Percentiles rank a stretch among this genome's conserved stretches.
These are phyloP conservation scores for Hyparrhenia diplandra DNA, from an alignment of 176 grass and related monocot species.

Conservation along the genomic window DNA sequence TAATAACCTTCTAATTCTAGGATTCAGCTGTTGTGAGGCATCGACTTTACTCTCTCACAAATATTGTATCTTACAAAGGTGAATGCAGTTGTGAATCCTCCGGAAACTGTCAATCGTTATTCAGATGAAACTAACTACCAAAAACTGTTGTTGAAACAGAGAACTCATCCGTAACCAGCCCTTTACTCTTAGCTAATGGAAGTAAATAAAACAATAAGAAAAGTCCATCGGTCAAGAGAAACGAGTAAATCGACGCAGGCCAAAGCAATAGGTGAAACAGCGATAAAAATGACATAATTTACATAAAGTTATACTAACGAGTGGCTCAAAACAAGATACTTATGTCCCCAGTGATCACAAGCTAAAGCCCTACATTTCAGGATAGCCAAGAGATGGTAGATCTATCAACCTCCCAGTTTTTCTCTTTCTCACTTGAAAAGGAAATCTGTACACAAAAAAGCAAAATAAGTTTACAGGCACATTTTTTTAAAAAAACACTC, in stretches of 20 bases:
- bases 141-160: not conserved
- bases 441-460: not conserved
- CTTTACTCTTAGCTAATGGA: not conserved
- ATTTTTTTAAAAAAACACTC: not conserved
- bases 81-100: not conserved
- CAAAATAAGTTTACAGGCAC: not conserved
- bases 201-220: not conserved
- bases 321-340: not conserved
- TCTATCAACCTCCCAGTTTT: not conserved
- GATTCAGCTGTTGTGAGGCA: too few species aligned
- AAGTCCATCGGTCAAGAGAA: not conserved
- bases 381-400: not conserved
- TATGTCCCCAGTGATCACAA: not conserved
- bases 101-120: not conserved
- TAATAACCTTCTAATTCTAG: too few species aligned
- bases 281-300: not conserved
- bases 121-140: not conserved
- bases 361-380: not conserved
- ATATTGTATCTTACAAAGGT: too few species aligned
- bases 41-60: too few species aligned
- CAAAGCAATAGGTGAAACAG: not conserved
- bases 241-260: not conserved
- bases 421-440: not conserved
- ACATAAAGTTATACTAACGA: not conserved
- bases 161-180: not conserved